A percentile compares a stretch with the other conserved stretches of the same genome.
These are phyloP conservation scores for Schizothecium vesticola DNA, from an alignment of 495 filamentous ascomycete genomes.

Conservation along the genomic window DNA sequence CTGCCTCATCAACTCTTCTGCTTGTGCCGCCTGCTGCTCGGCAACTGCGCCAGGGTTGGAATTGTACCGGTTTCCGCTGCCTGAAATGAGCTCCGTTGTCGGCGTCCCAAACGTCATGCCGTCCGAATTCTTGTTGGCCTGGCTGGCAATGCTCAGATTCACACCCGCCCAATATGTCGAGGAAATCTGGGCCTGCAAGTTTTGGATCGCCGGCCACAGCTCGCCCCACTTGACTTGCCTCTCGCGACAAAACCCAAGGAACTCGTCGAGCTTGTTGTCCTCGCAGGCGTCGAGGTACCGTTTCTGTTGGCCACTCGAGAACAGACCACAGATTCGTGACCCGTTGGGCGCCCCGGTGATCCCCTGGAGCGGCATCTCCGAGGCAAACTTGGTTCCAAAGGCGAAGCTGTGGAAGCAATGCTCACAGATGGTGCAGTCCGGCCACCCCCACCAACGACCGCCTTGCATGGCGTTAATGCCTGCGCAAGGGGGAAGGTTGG, in stretches of 20 bases:
- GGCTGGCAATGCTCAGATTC: neutral
- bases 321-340: neutral
- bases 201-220: conserved; percentile 1
- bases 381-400: neutral
- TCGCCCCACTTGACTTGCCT: neutral
- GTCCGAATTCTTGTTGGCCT: neutral
- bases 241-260: neutral
- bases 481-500: neutral
- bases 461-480: conserved; percentile 5
- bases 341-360: neutral
- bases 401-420: neutral
- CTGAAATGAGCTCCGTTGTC: neutral
- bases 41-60: neutral
- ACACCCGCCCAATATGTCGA: conserved; percentile 1
- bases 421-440: conserved; percentile 2
- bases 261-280: neutral
- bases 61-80: neutral
- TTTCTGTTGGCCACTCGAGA: neutral
- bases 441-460: conserved; percentile 5
- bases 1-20: neutral
- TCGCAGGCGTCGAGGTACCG: neutral
- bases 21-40: neutral
- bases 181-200: neutral
- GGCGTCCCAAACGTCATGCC: neutral
- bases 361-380: conserved; percentile 1